These are phyloP conservation scores for Hypoxylon sp. DNA, from an alignment of 2,329 filamentous ascomycete species.

Conservation along the genomic window DNA sequence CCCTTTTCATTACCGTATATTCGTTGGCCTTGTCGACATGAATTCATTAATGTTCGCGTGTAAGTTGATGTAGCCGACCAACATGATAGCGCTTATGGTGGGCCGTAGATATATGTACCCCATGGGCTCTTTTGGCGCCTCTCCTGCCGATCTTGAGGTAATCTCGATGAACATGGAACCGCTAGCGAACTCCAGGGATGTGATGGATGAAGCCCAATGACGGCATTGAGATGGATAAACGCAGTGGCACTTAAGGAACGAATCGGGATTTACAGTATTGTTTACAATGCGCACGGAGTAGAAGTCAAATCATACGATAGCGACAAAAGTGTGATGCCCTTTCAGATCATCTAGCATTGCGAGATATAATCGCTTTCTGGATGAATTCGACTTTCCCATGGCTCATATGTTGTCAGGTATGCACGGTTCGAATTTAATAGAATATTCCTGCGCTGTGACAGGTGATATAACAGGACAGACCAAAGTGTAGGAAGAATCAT, in stretches of 20 bases:
- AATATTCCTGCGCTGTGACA: constrained; percentile 26
- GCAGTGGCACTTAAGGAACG: constrained; percentile 30
- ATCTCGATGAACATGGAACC: constrained; percentile 12
- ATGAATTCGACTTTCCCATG: constrained; percentile 11
- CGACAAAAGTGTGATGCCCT: constrained; percentile 14
- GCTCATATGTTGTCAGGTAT: background rate
- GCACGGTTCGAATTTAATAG: constrained; percentile 13
- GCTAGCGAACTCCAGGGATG: constrained; percentile 25
- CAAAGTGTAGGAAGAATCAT: constrained; percentile 5
- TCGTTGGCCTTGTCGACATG: constrained; percentile 25
- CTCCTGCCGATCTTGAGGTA: constrained; percentile 33
- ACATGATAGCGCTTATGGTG: constrained; percentile 24
- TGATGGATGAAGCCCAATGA: constrained; percentile 31
- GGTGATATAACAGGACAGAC: constrained; percentile 15
- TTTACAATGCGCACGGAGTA: constrained; percentile 21
- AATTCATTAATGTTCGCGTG: constrained; percentile 28
- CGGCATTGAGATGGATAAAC: constrained; percentile 32
- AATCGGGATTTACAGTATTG: constrained; percentile 38
- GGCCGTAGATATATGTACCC: constrained; percentile 13
- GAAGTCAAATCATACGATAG: constrained; percentile 41
- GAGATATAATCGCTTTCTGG: constrained; percentile 28
- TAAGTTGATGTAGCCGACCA: constrained; percentile 16
- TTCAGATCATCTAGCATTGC: constrained; percentile 19
- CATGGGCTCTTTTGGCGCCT: constrained; percentile 31
- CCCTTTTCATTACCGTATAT: constrained; percentile 20